These are phyloP conservation scores for Biscogniauxia mediterranea DNA, from an alignment of 2,329 filamentous ascomycete species.

Conservation along the genomic window DNA sequence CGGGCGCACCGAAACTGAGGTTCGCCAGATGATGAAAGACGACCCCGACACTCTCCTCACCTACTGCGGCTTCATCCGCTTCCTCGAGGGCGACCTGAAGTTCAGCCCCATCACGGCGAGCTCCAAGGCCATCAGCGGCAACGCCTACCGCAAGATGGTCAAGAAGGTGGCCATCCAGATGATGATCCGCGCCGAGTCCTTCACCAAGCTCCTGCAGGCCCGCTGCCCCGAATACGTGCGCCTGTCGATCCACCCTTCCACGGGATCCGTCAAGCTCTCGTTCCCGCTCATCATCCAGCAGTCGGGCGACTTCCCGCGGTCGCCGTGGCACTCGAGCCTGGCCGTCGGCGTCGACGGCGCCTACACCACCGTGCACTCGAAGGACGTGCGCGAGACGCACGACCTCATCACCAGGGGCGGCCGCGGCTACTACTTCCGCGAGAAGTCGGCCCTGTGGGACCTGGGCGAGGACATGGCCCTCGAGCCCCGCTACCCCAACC, in stretches of 20 bases:
- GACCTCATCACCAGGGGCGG: constrained; percentile 45
- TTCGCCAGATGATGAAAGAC: constrained; percentile 41
- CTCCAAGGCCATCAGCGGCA: constrained; percentile 34
- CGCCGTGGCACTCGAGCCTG: constrained; percentile 50
- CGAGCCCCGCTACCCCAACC: constrained; percentile 3
- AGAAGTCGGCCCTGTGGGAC: constrained; percentile 30
- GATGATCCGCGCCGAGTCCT: constrained; percentile 45
- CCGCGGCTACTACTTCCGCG: constrained; percentile 45
- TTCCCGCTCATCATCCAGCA: constrained; percentile 44
- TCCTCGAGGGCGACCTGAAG: constrained; percentile 47
- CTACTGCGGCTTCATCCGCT: constrained; percentile 51
- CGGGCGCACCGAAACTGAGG: constrained; percentile 39
- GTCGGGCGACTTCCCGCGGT: constrained; percentile 38
- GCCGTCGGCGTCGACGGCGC: constrained; percentile 40
- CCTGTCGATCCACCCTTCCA: constrained; percentile 51
- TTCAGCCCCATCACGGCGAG: constrained; percentile 37
- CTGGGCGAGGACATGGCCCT: neutral
- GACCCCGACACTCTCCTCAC: constrained; percentile 47
- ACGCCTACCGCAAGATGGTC: constrained; percentile 35
- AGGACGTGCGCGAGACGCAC: constrained; percentile 38
- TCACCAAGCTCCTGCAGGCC: constrained; percentile 1
- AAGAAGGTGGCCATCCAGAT: constrained; percentile 51
- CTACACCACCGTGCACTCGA: constrained; percentile 35
- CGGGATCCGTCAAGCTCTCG: constrained; percentile 44
- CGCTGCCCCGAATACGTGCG: constrained; percentile 43